phyloP scores from a whole-genome alignment of 1,139 yeast species.

The Zygoascus sp. region DNA sequence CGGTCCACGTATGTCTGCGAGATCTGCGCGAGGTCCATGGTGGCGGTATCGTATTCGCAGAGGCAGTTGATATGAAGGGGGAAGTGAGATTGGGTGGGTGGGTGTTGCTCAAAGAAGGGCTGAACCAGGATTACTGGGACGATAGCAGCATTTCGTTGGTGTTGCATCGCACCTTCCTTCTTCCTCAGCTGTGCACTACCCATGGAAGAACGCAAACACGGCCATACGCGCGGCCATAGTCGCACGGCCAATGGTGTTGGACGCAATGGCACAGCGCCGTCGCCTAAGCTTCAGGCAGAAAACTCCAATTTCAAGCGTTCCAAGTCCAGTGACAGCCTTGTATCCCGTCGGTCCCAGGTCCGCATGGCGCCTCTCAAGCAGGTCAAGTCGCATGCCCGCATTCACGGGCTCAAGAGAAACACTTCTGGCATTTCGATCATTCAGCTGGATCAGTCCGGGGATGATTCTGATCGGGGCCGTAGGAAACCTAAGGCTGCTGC shows the following conservation, averaged over 20 bases:
- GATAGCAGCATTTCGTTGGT: too few species aligned
- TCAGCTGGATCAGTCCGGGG: background rate
- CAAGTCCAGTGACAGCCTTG: constrained; percentile 14
- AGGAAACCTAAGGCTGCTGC: background rate
- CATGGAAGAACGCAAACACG: constrained; percentile 3
- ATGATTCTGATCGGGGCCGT: background rate
- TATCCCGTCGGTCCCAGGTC: constrained; percentile 11
- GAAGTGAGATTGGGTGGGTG: too few species aligned
- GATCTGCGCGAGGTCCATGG: constrained; percentile 51
- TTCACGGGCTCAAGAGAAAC: constrained; percentile 19
- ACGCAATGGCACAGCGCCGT: background rate
- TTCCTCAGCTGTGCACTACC: background rate
- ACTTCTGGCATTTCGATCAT: constrained; percentile 19
- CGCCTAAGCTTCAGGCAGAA: constrained; percentile 3
- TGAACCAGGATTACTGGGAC: too few species aligned
- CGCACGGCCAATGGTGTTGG: constrained; percentile 1
- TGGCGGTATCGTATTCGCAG: background rate
- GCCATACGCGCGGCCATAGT: constrained; percentile 1
- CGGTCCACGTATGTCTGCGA: constrained; percentile 48
- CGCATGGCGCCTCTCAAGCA: constrained; percentile 16
- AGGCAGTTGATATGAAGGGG: too few species aligned
- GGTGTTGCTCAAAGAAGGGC: too few species aligned
- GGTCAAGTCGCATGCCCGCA: constrained; percentile 24
- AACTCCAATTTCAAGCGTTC: constrained; percentile 11
- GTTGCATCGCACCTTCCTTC: background rate